phyloP scores from a whole-genome alignment of 1,139 yeast species.

The Geotrichum klebahnii region DNA sequence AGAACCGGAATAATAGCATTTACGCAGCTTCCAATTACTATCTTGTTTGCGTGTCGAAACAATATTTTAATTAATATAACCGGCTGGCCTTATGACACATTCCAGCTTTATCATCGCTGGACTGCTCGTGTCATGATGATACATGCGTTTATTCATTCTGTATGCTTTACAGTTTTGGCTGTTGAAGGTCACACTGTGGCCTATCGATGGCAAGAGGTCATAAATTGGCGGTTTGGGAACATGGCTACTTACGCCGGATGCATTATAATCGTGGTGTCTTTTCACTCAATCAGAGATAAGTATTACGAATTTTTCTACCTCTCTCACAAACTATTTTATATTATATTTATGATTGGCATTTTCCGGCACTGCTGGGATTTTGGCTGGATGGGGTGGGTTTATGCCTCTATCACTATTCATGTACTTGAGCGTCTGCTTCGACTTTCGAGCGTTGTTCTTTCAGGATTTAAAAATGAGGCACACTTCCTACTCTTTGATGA shows the following conservation, averaged over 20 bases:
- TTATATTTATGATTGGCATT: conserved; percentile 45
- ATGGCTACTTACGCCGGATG: conserved; percentile 42
- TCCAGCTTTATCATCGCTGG: conserved; percentile 63
- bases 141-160: conserved; percentile 44
- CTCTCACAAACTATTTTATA: conserved; percentile 39
- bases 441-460: conserved; percentile 35
- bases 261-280: conserved; percentile 34
- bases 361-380: conserved; percentile 41
- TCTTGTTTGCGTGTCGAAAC: conserved; percentile 59
- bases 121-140: conserved; percentile 50
- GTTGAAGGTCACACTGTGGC: conserved; percentile 39
- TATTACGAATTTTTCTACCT: conserved; percentile 45
- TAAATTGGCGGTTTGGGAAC: conserved; percentile 46
- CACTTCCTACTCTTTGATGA: conserved; percentile 34
- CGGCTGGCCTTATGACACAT: conserved; percentile 61
- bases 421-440: conserved; percentile 41
- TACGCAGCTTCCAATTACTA: conserved; percentile 51
- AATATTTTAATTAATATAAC: conserved; percentile 55
- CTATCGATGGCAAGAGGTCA: conserved; percentile 41
- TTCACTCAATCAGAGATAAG: conserved; percentile 24
- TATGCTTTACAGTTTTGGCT: conserved; percentile 35
- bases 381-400: conserved; percentile 51
- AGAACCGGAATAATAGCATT: conserved; percentile 61
- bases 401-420: conserved; percentile 41
- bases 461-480: conserved; percentile 44